Conservation (phyloP, 78 protist species). For the Speleostelium caveatum region DNA sequence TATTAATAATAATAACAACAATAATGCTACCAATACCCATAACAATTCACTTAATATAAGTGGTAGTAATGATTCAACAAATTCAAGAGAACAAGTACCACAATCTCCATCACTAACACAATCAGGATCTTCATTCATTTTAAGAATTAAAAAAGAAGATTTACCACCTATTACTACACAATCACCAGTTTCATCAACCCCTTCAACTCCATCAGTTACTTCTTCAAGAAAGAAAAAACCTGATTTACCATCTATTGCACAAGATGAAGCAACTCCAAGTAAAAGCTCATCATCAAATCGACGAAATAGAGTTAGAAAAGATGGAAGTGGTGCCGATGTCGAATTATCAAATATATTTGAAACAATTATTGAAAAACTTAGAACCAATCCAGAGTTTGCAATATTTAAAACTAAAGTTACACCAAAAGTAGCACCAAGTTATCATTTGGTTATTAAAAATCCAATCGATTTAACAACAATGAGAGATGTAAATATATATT, state of each 20-base stretch:
- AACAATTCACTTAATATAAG: neutral
- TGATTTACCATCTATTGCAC: neutral
- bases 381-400: slow-evolving; percentile 30
- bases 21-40: neutral
- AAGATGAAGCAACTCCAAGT: neutral
- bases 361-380: slow-evolving; percentile 41
- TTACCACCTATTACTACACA: neutral
- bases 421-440: slow-evolving; percentile 71
- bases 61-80: slow-evolving; percentile 7
- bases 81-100: slow-evolving; percentile 1
- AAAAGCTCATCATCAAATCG: slow-evolving; percentile 9
- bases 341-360: slow-evolving; percentile 75
- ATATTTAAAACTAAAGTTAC: slow-evolving; percentile 68
- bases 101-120: slow-evolving; percentile 18
- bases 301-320: slow-evolving; percentile 68
- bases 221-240: neutral
- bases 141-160: slow-evolving; percentile 45
- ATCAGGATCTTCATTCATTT: slow-evolving; percentile 22
- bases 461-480: slow-evolving; percentile 82
- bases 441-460: slow-evolving; percentile 57
- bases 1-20: neutral
- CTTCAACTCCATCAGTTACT: neutral
- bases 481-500: slow-evolving; percentile 33
- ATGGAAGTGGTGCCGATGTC: slow-evolving; percentile 82
- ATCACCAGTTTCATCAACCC: neutral